phyloP scores from a whole-genome alignment of 2,329 filamentous ascomycete species.

The Fusarium redolens region DNA sequence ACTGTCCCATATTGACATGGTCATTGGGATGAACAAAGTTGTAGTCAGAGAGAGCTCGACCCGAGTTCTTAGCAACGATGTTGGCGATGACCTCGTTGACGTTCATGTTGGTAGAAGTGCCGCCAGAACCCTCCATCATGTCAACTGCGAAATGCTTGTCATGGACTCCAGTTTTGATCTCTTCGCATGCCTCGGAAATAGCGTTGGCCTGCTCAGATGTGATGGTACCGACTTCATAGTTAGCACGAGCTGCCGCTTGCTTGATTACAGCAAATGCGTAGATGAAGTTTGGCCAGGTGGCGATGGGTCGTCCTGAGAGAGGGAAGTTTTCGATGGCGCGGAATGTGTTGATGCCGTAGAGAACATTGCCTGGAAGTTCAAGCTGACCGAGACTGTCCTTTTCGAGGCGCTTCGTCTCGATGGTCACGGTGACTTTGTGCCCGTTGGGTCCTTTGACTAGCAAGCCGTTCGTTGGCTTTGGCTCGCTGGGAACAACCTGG shows the following conservation, averaged over 20 bases:
- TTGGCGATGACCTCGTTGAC: constrained; percentile 17
- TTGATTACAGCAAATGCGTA: constrained; percentile 1
- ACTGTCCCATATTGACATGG: constrained; percentile 10
- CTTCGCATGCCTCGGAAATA: not conserved
- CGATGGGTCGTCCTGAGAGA: constrained; percentile 1
- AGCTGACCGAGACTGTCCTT: constrained; percentile 6
- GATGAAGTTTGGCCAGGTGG: constrained; percentile 2
- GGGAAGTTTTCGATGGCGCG: constrained; percentile 11
- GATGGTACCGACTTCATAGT: not conserved
- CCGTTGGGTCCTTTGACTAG: not conserved
- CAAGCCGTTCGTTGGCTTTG: not conserved
- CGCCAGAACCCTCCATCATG: constrained; percentile 10
- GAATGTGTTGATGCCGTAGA: constrained; percentile 8
- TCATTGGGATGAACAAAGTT: constrained; percentile 7
- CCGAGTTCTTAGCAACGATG: constrained; percentile 1
- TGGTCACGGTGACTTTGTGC: not conserved
- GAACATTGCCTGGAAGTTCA: not conserved
- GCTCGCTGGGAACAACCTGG: not conserved
- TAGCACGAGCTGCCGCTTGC: constrained; percentile 7
- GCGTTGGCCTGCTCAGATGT: not conserved
- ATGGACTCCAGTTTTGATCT: not conserved
- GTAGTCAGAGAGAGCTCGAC: not conserved
- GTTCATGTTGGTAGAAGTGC: constrained; percentile 11
- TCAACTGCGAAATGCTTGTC: constrained; percentile 3
- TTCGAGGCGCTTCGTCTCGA: not conserved